Evolutionary conservation across 768 basidiomycete species (phyloP).

Genomic region (Auricularia sp.): DNA sequence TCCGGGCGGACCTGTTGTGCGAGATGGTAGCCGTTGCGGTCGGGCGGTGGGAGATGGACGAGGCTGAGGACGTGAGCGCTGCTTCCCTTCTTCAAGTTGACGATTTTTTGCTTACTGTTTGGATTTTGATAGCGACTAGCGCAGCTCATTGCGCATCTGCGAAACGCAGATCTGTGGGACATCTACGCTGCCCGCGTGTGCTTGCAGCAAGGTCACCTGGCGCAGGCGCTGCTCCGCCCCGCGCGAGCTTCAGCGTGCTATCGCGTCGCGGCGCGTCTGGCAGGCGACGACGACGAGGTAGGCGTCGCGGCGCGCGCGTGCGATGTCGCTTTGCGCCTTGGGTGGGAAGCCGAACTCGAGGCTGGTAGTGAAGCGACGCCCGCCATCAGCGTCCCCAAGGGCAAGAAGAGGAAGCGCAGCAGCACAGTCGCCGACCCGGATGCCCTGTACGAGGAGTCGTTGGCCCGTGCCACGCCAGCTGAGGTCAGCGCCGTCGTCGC

Average conservation of each 20-base stretch:
- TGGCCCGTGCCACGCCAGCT: constrained; percentile 17
- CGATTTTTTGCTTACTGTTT: background rate
- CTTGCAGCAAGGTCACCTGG: constrained; percentile 62
- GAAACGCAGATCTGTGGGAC: constrained; percentile 46
- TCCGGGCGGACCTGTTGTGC: constrained; percentile 63
- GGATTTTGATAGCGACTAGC: constrained; percentile 27
- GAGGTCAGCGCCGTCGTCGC: constrained; percentile 9
- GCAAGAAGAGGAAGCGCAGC: background rate
- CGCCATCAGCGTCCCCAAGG: background rate
- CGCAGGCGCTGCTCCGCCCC: constrained; percentile 50
- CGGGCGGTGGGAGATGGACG: constrained; percentile 58
- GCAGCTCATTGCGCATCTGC: constrained; percentile 49
- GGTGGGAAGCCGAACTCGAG: no score
- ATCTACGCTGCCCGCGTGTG: constrained; percentile 53
- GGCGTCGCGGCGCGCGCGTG: constrained; percentile 42
- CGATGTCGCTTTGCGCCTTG: constrained; percentile 38
- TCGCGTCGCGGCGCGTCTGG: constrained; percentile 45
- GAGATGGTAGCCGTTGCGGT: constrained; percentile 61
- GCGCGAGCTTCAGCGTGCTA: constrained; percentile 54
- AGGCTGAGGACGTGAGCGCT: constrained; percentile 43
- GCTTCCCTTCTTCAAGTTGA: background rate
- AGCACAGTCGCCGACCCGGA: constrained; percentile 12
- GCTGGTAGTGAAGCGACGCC: constrained; percentile 27
- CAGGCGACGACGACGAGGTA: constrained; percentile 9
- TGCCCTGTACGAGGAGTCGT: constrained; percentile 13